Conservation (phyloP, 108 stramenopile species). For the Fistulifera solaris region DNA sequence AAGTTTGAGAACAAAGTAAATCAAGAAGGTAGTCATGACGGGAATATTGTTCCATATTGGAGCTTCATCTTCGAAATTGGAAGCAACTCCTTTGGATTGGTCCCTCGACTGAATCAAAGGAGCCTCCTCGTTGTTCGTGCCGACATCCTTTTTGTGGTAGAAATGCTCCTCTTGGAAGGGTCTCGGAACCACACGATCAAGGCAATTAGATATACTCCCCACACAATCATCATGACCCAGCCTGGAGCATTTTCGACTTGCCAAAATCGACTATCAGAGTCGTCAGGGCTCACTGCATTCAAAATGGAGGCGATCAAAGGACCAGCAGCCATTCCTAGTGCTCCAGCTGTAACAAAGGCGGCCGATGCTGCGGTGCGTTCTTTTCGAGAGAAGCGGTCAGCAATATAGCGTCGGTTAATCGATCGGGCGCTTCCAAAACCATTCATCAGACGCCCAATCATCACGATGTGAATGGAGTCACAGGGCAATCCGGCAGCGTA, state of each 20-base stretch:
- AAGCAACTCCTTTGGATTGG: not conserved
- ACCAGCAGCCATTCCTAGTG: conserved; percentile 83
- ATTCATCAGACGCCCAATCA: conserved; percentile 76
- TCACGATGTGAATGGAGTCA: conserved; percentile 64
- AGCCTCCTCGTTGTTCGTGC: not conserved
- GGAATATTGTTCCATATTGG: conserved; percentile 25
- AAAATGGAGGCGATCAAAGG: conserved; percentile 69
- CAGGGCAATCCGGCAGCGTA: conserved; percentile 77
- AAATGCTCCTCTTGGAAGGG: conserved; percentile 18
- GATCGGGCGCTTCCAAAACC: conserved; percentile 84
- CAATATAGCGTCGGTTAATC: conserved; percentile 89
- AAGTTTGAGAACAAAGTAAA: conserved; percentile 32
- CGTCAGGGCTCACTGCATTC: conserved; percentile 3
- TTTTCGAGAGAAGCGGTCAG: conserved; percentile 64
- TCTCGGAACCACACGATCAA: conserved; percentile 66
- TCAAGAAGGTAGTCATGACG: conserved; percentile 22
- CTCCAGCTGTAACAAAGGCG: conserved; percentile 77
- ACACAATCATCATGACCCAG: conserved; percentile 65
- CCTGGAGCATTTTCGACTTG: conserved; percentile 67
- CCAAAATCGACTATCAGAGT: conserved; percentile 2
- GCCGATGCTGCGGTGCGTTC: conserved; percentile 78
- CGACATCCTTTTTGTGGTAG: not conserved
- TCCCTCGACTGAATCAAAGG: not conserved
- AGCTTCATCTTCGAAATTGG: not conserved
- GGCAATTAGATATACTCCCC: conserved; percentile 44